A percentile compares a stretch with the other conserved stretches of the same genome.
These are phyloP conservation scores for Delitschia confertaspora DNA, from an alignment of 495 filamentous ascomycete species.

Conservation along the genomic window DNA sequence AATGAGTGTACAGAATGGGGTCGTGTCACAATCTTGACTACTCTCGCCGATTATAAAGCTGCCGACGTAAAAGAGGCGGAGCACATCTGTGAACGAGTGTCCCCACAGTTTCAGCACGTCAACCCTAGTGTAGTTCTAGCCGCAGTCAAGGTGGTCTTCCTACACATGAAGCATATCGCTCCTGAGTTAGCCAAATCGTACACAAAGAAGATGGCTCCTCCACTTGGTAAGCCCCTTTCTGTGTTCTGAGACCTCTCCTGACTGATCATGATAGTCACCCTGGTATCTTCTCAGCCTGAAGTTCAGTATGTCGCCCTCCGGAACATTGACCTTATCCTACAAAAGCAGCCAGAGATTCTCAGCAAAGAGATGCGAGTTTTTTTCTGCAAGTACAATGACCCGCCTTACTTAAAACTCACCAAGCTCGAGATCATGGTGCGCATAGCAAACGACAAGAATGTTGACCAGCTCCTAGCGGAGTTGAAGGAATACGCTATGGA, in stretches of 20 bases:
- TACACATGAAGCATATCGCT: slow-evolving; percentile 83
- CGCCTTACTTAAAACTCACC: slow-evolving; percentile 92
- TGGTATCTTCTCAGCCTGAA: slow-evolving; percentile 90
- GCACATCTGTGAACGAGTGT: slow-evolving; percentile 94
- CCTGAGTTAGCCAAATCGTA: slow-evolving; percentile 72
- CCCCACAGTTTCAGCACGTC: slow-evolving; percentile 96
- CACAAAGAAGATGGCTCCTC: slow-evolving; percentile 96
- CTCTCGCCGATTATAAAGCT: slow-evolving; percentile 79
- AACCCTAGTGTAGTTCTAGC: slow-evolving; percentile 95
- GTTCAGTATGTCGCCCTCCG: slow-evolving; percentile 95
- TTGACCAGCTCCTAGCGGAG: slow-evolving; percentile 88
- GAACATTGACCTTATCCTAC: slow-evolving; percentile 91
- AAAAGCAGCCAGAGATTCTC: slow-evolving; percentile 91
- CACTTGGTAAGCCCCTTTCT: slow-evolving; percentile 54
- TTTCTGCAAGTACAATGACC: slow-evolving; percentile 99
- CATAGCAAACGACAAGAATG: slow-evolving; percentile 96
- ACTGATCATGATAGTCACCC: slow-evolving; percentile 56
- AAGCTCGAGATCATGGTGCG: slow-evolving; percentile 99
- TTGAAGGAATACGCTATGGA: slow-evolving; percentile 96
- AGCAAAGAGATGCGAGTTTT: slow-evolving; percentile 97
- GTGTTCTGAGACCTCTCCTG: not conserved
- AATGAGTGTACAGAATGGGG: slow-evolving; percentile 99
- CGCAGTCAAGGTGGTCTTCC: slow-evolving; percentile 94
- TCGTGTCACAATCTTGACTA: slow-evolving; percentile 86
- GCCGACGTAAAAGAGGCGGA: slow-evolving; percentile 89